phyloP scores from a whole-genome alignment of 225 moss, liverwort and hornwort genomes.

The Rhytidiadelphus loreus region DNA sequence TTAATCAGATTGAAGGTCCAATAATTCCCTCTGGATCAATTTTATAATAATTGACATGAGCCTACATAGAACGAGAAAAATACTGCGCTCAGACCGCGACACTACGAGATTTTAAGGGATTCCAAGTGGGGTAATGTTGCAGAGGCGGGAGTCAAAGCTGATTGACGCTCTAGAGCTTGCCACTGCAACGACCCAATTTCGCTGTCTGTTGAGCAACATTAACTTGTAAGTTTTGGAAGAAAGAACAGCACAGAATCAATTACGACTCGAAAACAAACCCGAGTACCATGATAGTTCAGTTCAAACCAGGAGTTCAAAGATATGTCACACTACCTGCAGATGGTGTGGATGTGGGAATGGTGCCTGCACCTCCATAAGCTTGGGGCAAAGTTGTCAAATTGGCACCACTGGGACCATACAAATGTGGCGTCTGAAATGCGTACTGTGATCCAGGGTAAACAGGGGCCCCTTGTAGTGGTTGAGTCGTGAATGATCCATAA shows the following conservation, averaged over 20 bases:
- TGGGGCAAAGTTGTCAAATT: constrained; percentile 75
- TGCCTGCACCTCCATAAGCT: constrained; percentile 67
- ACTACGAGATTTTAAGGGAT: constrained; percentile 30
- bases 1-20: neutral
- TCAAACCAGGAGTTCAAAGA: neutral
- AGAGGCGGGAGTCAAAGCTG: constrained; percentile 45
- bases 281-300: neutral
- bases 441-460: constrained; percentile 82
- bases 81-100: neutral
- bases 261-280: neutral
- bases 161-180: constrained; percentile 55
- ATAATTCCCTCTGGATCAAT: neutral
- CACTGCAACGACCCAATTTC: constrained; percentile 49
- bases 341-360: constrained; percentile 69
- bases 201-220: constrained; percentile 54
- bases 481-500: constrained; percentile 74
- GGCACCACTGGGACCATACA: constrained; percentile 66
- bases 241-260: constrained; percentile 5
- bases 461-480: constrained; percentile 88
- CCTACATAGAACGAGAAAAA: neutral
- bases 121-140: constrained; percentile 43
- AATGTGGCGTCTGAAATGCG: constrained; percentile 63
- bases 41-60: constrained; percentile 7
- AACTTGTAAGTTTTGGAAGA: constrained; percentile 24
- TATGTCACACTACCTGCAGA: constrained; percentile 47